phyloP scores from a whole-genome alignment of 73 alveolate genomes.

The Blepharisma japonicum region DNA sequence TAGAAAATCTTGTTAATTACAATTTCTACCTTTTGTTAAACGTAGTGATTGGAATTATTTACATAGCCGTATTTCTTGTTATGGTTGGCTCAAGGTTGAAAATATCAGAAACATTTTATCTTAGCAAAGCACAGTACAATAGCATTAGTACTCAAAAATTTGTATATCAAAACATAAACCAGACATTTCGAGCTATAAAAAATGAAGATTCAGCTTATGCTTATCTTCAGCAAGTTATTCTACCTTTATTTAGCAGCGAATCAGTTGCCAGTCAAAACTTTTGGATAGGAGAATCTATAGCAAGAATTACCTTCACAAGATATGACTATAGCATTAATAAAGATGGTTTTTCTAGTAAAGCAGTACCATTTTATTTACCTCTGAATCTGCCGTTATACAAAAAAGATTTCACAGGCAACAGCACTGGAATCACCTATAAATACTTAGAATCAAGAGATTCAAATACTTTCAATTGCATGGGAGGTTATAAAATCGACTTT shows the following conservation, averaged over 20 bases:
- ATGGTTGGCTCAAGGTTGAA: background rate
- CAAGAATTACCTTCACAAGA: background rate
- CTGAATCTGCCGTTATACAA: background rate
- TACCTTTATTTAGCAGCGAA: background rate
- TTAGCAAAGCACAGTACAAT: background rate
- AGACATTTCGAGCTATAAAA: background rate
- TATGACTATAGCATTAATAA: background rate
- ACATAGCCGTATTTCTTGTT: background rate
- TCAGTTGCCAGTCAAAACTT: background rate
- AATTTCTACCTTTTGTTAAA: conserved; percentile 25
- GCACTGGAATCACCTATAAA: background rate
- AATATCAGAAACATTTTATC: background rate
- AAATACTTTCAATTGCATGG: background rate
- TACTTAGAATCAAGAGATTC: background rate
- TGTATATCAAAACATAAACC: background rate
- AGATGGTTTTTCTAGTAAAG: background rate
- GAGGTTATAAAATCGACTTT: background rate
- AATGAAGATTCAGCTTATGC: background rate
- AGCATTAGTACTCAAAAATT: background rate
- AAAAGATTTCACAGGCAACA: background rate
- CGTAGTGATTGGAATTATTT: background rate
- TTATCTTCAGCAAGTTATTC: background rate
- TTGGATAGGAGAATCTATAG: background rate
- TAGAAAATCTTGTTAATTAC: conserved; percentile 28
- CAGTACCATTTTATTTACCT: background rate